These are phyloP conservation scores for Coprinopsis marcescibilis DNA, from an alignment of 768 basidiomycete genomes.

Conservation along the genomic window DNA sequence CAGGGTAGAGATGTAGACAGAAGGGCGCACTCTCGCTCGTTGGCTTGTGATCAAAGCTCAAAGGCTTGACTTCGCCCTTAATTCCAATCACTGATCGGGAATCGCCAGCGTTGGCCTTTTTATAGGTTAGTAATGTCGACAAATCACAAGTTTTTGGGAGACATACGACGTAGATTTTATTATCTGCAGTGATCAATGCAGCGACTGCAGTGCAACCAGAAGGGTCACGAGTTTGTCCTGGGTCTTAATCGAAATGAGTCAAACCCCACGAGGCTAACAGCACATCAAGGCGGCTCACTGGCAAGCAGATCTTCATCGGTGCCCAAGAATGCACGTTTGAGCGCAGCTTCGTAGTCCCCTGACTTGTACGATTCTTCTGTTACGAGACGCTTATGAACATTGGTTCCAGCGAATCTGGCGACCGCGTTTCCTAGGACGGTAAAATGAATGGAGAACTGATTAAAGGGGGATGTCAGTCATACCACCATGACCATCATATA, in stretches of 20 bases:
- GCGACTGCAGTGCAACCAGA: conserved; percentile 97
- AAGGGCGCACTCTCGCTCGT: conserved; percentile 64
- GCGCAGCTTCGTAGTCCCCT: conserved; percentile 64
- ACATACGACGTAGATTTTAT: conserved; percentile 75
- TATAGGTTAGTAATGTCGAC: conserved; percentile 10
- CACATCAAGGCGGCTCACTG: conserved; percentile 18
- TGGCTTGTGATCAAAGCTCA: conserved; percentile 96
- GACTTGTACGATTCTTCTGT: conserved; percentile 67
- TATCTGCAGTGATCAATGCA: conserved; percentile 72
- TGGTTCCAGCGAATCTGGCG: conserved; percentile 81
- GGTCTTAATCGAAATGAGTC: conserved; percentile 45
- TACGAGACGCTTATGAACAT: conserved; percentile 73
- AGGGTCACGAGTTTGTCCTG: conserved; percentile 82
- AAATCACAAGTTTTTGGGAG: conserved; percentile 2
- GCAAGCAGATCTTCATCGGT: conserved; percentile 92
- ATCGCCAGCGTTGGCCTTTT: conserved; percentile 95
- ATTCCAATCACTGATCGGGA: conserved; percentile 84
- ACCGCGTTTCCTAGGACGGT: conserved; percentile 61
- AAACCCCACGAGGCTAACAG: conserved; percentile 13
- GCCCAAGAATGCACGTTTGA: conserved; percentile 87
- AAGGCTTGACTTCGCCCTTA: conserved; percentile 79
- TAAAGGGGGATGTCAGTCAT: conserved; percentile 19
- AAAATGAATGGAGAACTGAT: conserved; percentile 10
- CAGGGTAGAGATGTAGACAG: background rate
- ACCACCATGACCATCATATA: conserved; percentile 99